phyloP scores from a whole-genome alignment of 805 yeast species.

The Barnettozyma sucrosica region DNA sequence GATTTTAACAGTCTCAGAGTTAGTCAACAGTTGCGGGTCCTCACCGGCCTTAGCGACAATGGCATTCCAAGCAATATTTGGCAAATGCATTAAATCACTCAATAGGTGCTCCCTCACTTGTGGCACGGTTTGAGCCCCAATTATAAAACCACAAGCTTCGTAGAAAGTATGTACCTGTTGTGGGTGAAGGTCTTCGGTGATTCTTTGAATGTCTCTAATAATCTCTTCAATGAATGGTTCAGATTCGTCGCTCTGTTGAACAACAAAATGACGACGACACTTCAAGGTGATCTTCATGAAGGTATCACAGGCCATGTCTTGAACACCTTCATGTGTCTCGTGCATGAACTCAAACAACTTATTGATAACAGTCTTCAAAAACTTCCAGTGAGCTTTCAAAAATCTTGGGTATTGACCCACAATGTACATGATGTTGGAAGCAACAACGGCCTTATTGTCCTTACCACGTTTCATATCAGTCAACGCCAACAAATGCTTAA shows the following conservation, averaged over 20 bases:
- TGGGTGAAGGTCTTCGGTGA: constrained; percentile 90
- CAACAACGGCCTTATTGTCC: constrained; percentile 97
- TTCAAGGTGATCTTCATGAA: constrained; percentile 92
- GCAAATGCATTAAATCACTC: constrained; percentile 77
- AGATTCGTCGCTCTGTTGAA: constrained; percentile 74
- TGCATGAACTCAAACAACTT: constrained; percentile 98
- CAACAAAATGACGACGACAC: constrained; percentile 93
- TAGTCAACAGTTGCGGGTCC: constrained; percentile 72
- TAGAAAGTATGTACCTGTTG: constrained; percentile 98
- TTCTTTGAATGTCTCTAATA: constrained; percentile 72
- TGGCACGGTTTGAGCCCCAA: constrained; percentile 75
- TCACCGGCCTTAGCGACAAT: constrained; percentile 80
- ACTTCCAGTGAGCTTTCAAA: constrained; percentile 96
- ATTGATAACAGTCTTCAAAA: constrained; percentile 89
- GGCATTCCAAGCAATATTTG: constrained; percentile 92
- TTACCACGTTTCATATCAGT: constrained; percentile 97
- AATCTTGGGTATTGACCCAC: constrained; percentile 99
- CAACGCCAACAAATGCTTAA: constrained; percentile 82
- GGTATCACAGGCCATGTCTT: constrained; percentile 99
- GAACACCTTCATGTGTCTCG: constrained; percentile 99
- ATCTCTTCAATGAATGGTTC: constrained; percentile 92
- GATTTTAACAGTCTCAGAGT: constrained; percentile 83
- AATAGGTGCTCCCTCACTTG: constrained; percentile 67
- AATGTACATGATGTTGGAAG: constrained; percentile 98
- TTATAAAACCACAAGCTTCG: constrained; percentile 93